phyloP scores from a whole-genome alignment of 805 yeast genomes.

The Jamesozyma spencerorum region DNA sequence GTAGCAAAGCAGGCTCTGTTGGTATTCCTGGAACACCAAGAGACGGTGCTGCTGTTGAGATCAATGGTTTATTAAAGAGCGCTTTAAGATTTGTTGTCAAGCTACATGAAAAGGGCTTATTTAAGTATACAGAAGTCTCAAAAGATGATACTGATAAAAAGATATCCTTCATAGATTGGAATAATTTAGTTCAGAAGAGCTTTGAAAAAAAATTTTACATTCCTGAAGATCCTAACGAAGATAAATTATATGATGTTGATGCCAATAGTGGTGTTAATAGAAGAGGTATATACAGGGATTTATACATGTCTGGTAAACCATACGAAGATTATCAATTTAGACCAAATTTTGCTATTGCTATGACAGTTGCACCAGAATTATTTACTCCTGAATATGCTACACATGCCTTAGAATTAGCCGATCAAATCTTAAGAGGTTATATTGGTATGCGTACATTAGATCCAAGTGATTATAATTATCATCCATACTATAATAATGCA shows the following conservation, averaged over 20 bases:
- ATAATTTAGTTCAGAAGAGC: constrained; percentile 51
- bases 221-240: constrained; percentile 58
- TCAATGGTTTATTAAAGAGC: constrained; percentile 81
- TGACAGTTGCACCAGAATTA: constrained; percentile 90
- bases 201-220: constrained; percentile 75
- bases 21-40: constrained; percentile 98
- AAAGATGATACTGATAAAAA: constrained; percentile 45
- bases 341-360: constrained; percentile 86
- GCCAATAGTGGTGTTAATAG: constrained; percentile 56
- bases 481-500: constrained; percentile 79
- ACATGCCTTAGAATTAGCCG: constrained; percentile 63
- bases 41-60: constrained; percentile 93
- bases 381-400: constrained; percentile 56
- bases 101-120: constrained; percentile 44
- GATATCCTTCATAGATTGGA: constrained; percentile 63
- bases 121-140: constrained; percentile 47
- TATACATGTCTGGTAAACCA: constrained; percentile 71
- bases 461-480: constrained; percentile 83
- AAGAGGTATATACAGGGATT: constrained; percentile 89
- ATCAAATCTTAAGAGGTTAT: constrained; percentile 70
- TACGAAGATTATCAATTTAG: constrained; percentile 91
- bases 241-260: constrained; percentile 52
- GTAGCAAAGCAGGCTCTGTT: constrained; percentile 66
- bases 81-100: constrained; percentile 68
- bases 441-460: constrained; percentile 87